These are phyloP conservation scores for Begonia masoniana DNA, from an alignment of 306 rosid genomes.

Conservation along the genomic window DNA sequence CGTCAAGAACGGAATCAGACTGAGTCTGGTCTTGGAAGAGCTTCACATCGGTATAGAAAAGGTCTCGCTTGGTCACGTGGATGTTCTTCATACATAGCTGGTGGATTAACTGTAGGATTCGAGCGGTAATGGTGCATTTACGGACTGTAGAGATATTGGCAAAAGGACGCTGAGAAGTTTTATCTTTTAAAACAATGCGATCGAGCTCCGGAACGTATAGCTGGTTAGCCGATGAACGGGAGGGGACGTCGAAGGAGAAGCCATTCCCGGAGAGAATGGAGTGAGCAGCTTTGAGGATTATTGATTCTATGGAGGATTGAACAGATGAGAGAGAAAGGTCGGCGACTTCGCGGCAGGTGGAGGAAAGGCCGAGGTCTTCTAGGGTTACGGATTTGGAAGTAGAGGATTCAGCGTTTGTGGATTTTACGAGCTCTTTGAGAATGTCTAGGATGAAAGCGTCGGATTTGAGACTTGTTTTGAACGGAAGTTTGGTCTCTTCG, in stretches of 20 bases:
- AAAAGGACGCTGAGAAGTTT: constrained; percentile 55
- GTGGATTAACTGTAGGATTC: constrained; percentile 71
- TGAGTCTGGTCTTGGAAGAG: constrained; percentile 82
- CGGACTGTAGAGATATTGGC: constrained; percentile 72
- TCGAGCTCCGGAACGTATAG: constrained; percentile 77
- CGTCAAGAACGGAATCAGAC: constrained; percentile 78
- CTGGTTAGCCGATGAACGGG: constrained; percentile 83
- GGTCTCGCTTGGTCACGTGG: constrained; percentile 91
- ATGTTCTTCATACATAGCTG: constrained; percentile 67
- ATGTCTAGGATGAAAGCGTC: constrained; percentile 23
- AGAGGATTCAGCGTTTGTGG: constrained; percentile 12
- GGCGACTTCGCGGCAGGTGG: constrained; percentile 63
- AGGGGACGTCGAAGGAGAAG: constrained; percentile 73
- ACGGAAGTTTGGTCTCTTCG: constrained; percentile 26
- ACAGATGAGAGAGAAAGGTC: constrained; percentile 65
- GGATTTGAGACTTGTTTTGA: constrained; percentile 26
- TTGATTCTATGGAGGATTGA: constrained; percentile 45
- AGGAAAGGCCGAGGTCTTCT: constrained; percentile 53
- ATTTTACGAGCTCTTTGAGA: constrained; percentile 21
- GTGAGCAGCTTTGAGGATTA: constrained; percentile 31
- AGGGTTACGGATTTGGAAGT: constrained; percentile 56
- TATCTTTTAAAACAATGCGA: constrained; percentile 71
- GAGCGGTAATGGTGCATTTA: constrained; percentile 54
- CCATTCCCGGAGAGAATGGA: constrained; percentile 70
- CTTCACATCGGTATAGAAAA: constrained; percentile 87